phyloP scores from a whole-genome alignment of 164 flowering plant species.

The Echeveria elegans region DNA sequence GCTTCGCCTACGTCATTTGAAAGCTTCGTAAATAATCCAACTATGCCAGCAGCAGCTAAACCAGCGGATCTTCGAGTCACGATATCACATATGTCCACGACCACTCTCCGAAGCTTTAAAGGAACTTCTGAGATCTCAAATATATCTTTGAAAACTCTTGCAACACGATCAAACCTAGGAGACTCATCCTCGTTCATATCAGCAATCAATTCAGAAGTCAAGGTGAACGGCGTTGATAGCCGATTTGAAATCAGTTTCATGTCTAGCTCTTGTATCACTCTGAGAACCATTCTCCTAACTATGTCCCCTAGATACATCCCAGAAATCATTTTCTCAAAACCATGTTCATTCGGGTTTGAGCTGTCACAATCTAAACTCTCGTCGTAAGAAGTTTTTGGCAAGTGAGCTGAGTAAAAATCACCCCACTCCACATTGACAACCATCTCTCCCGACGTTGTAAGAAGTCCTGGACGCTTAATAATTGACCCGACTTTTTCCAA shows the following conservation, averaged over 20 bases:
- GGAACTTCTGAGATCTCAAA: slow-evolving; percentile 47
- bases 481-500: slow-evolving; percentile 80
- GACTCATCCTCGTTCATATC: not conserved
- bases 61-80: slow-evolving; percentile 81
- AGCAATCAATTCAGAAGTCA: slow-evolving; percentile 21
- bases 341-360: slow-evolving; percentile 83
- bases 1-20: slow-evolving; percentile 46
- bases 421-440: slow-evolving; percentile 97
- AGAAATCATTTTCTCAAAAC: slow-evolving; percentile 95
- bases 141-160: not conserved
- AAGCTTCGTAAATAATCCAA: slow-evolving; percentile 81
- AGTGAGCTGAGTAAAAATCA: slow-evolving; percentile 78
- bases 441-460: slow-evolving; percentile 70
- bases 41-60: slow-evolving; percentile 87
- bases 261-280: slow-evolving; percentile 65
- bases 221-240: slow-evolving; percentile 42
- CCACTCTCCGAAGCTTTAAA: slow-evolving; percentile 53
- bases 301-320: slow-evolving; percentile 97
- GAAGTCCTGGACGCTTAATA: slow-evolving; percentile 76
- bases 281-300: slow-evolving; percentile 74
- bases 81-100: slow-evolving; percentile 70
- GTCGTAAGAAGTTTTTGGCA: slow-evolving; percentile 81
- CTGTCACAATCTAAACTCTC: slow-evolving; percentile 69
- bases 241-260: slow-evolving; percentile 41
- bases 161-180: not conserved